Base-by-base conservation (phyloP, 1,139 yeast genomes). In the Yamadazyma siamensis region DNA sequence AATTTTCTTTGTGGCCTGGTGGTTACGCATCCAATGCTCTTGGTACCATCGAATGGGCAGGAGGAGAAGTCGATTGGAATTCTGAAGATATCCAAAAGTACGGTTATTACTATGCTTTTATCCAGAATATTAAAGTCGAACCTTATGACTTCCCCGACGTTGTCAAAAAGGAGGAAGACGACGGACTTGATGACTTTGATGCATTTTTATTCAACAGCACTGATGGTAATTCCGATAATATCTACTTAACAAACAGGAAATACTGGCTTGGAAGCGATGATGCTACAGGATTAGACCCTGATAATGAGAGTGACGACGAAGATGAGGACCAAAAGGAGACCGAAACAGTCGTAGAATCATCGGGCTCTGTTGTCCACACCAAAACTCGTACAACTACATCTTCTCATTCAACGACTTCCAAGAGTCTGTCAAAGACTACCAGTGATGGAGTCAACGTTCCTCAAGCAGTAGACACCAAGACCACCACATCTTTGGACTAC, bases 41-140 rank as follows among this genome's bases (percentile, higher is more conserved):
- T 26, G 97, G 96, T 54, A 89, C 96, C 12, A 69, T 80, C 41
- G 82, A 75, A 43, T 89, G 97, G 96, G 95, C 96, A 22, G 96
- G 97, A 53, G 97, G 96, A 51, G 62, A 50, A 5, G 76, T 88
- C 36, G 74, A 87, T 62, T 89, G 96, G 96, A 61, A 80, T 54
- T 71, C 91, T 19, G 56, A 67, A 5, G 96, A 87, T 57, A 76
- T 87, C 39, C 48, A 66, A 38, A 64, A 82, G 36, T 74, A 80
- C 30, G 96, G 96, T 16, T 88, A 87, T 62, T 80, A 77, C 60
- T 86, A 77, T 52, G 79, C 84, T 22, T 68, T 74, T 38, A 48
- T 88, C 30, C 69, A 80, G 48, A 71, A 73, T 29, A 64, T 86
- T 22, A 61, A 71, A 9, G 71, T 87, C 29, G 69, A 75, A 26